A percentile compares a stretch with the other conserved stretches of the same genome.
These are phyloP conservation scores for Durio zibethinus DNA, from an alignment of 345 rosid species.

Conservation along the genomic window DNA sequence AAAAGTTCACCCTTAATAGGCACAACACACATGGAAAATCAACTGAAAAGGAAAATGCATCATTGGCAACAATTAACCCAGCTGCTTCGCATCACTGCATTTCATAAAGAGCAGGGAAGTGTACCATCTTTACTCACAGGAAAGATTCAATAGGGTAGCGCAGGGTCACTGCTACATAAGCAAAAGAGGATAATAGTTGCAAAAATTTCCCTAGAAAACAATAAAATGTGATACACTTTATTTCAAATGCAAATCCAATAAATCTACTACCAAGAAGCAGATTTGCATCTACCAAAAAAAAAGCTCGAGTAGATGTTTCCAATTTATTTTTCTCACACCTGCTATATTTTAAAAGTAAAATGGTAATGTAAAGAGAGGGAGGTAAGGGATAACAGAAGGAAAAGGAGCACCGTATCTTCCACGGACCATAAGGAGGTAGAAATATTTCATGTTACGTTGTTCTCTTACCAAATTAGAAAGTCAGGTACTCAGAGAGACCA, in stretches of 20 bases:
- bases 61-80: background rate
- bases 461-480: background rate
- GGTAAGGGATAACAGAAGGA: too few relatives aligned
- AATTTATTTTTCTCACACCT: background rate
- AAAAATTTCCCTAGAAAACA: background rate
- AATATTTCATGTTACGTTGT: background rate
- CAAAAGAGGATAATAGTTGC: background rate
- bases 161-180: background rate
- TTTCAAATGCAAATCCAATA: background rate
- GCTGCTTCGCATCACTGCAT: background rate
- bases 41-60: background rate
- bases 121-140: background rate
- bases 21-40: background rate
- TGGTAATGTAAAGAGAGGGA: background rate
- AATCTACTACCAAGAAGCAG: background rate
- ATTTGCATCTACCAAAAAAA: background rate
- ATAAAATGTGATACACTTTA: background rate
- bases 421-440: background rate
- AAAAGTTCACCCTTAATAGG: background rate
- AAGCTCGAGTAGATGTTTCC: background rate
- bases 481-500: background rate
- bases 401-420: too few relatives aligned
- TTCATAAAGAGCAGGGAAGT: background rate
- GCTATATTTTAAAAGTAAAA: background rate
- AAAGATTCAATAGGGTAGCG: background rate